Percentiles rank a stretch among this genome's conserved stretches.
Conservation (phyloP, 306 rosid species). For the Calophaca sinica region DNA sequence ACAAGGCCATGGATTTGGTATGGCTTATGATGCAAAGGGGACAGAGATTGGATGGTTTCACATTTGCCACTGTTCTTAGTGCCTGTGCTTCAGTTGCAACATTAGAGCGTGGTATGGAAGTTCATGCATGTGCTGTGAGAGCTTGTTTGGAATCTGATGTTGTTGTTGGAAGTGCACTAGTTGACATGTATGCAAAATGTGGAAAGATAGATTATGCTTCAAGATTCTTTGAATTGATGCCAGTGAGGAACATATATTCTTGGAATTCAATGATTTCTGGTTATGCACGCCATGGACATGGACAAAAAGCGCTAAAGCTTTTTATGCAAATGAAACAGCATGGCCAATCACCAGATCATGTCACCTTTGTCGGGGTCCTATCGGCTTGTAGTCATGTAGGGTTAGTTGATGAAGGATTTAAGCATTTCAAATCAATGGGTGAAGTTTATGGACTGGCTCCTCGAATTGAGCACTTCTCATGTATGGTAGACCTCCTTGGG, state of each 20-base stretch:
- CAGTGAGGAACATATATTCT: constrained; percentile 73
- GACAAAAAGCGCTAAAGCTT: constrained; percentile 70
- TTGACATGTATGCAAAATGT: constrained; percentile 94
- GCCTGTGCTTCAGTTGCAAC: constrained; percentile 96
- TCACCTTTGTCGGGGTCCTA: constrained; percentile 87
- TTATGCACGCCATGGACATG: constrained; percentile 89
- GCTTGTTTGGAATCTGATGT: constrained; percentile 82
- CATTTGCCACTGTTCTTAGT: constrained; percentile 92
- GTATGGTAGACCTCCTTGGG: constrained; percentile 93
- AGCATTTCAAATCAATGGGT: constrained; percentile 73
- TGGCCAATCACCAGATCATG: constrained; percentile 80
- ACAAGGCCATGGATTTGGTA: constrained; percentile 83
- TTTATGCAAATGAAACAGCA: constrained; percentile 73
- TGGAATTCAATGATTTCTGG: constrained; percentile 98
- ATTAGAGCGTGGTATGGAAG: constrained; percentile 89
- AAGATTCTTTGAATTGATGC: constrained; percentile 84
- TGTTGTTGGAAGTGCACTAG: constrained; percentile 88
- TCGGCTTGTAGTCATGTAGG: constrained; percentile 98
- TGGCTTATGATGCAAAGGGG: constrained; percentile 90
- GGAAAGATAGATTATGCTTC: constrained; percentile 90
- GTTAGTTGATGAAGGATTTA: constrained; percentile 75
- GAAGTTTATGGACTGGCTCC: constrained; percentile 70
- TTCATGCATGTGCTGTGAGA: constrained; percentile 80
- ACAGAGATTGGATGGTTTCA: constrained; percentile 80
- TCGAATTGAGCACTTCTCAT: constrained; percentile 85